Evolutionary conservation across 73 alveolate genomes (phyloP).

Genomic region (Tetrahymena thermophila): DNA sequence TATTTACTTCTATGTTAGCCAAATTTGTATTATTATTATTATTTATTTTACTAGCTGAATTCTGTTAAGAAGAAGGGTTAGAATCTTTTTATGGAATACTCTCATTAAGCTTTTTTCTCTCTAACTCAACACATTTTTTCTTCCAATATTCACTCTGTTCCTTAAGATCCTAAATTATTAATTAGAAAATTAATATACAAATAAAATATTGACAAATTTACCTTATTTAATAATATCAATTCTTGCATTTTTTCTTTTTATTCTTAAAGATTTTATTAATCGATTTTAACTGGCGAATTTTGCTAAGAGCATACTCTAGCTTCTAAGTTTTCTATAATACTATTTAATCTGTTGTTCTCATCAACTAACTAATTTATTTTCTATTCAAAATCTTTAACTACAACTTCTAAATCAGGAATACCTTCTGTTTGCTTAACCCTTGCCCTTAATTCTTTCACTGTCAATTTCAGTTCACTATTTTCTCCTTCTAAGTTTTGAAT

Average conservation of each 20-base stretch:
- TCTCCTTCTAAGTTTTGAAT: not conserved
- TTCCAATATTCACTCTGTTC: not conserved
- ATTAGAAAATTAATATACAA: not conserved
- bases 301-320: not conserved
- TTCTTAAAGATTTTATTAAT: not conserved
- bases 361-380: not conserved
- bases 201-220: not conserved
- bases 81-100: not conserved
- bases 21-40: not conserved
- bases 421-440: not conserved
- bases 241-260: not conserved
- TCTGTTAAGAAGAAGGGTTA: not conserved
- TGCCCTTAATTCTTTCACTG: not conserved
- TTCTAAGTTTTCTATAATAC: not conserved
- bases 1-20: not conserved
- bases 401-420: not conserved
- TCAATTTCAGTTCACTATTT: not conserved
- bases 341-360: not conserved
- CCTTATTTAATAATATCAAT: not conserved
- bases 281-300: not conserved
- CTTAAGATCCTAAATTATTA: not conserved
- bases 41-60: not conserved
- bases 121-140: not conserved
- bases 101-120: not conserved
- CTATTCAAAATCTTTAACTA: not conserved